Evolutionary conservation across 129 eudicot genomes (phyloP).

Genomic region (Kitagawia praeruptora): DNA sequence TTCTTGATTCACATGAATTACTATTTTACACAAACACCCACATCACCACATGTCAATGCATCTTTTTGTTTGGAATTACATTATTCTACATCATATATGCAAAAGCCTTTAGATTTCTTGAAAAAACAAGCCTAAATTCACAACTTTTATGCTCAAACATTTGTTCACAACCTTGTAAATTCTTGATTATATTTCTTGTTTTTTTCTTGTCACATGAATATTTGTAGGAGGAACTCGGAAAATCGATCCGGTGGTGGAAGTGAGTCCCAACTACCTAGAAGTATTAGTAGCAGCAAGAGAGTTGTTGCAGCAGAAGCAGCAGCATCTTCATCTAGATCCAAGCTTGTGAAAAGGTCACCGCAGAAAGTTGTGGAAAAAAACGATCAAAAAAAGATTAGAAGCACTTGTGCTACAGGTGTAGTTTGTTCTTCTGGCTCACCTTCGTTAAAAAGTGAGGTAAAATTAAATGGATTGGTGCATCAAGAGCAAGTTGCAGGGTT

Average conservation of each 20-base stretch:
- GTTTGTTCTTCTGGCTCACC: slow-evolving; percentile 5
- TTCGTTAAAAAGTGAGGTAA: slow-evolving; percentile 8
- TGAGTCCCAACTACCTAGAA: slow-evolving; percentile 9
- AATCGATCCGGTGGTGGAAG: slow-evolving; percentile 22
- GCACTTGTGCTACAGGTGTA: background rate
- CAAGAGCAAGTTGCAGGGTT: background rate
- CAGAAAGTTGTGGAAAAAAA: background rate
- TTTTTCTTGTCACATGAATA: slow-evolving; percentile 5
- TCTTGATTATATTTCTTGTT: slow-evolving; percentile 6
- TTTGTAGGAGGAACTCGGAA: slow-evolving; percentile 14
- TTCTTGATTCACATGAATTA: no score
- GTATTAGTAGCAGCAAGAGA: slow-evolving; percentile 9
- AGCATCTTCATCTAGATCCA: slow-evolving; percentile 21
- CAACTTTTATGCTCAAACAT: no score
- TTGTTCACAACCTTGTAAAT: background rate
- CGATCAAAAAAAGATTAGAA: background rate
- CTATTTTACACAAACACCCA: no score
- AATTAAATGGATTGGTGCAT: slow-evolving; percentile 4
- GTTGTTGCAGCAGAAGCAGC: background rate
- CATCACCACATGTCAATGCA: no score
- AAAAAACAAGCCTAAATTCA: no score
- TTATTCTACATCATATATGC: no score
- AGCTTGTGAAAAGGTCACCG: slow-evolving; percentile 21
- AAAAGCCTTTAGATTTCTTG: no score
- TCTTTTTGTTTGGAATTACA: no score